Base-by-base conservation (phyloP, 2,329 filamentous ascomycete species). In the Dothistroma septosporum region DNA sequence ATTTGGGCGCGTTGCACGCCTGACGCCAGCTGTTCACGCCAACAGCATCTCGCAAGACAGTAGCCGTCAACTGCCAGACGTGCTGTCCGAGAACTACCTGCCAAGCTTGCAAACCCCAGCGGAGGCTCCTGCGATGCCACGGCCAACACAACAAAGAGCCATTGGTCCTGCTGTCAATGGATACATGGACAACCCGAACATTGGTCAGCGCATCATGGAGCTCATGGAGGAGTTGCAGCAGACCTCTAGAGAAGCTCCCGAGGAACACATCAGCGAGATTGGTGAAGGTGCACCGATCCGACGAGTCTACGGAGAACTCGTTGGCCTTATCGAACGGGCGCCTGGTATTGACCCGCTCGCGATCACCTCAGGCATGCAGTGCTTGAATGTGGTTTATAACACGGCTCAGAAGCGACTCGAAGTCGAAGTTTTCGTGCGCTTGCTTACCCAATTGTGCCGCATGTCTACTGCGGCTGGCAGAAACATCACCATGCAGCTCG, bases 1-100 rank as follows among this genome's bases (percentile, higher is more conserved):
- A 64, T 99, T 99, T 75, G 91, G 91, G 10, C 84, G 92, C 59
- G 91, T 96, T 73, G 88, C 91, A 31, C 88, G 91, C 59, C 76
- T 83, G 47, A 75, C 71, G 74, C 70, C 73, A 14, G 65, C 72
- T 9, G 81, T 72, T 67, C 86, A 77, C 72, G 81, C 72, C 72
- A 85, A 75, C 74, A 86, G 73, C 74, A 74, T 77, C 9, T 84
- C 84, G 2, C 82, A 84, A 53, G 85, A 87, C 64, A 80, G 80
- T 58, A 81, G 81, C 52, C 82, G 85, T 59, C 85, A 86, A 66
- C 73, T 87, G 55, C 82, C 83, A 11, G 85, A 87, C 68, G 80
- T 87, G 16, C 77, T 87, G 35, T 84, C 86, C 66, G 85, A 87
- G 65, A 77, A 82, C 32, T 86, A 85, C 61, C 82, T 87, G 62